Evolutionary conservation across 805 yeast species (phyloP).

Genomic region (Hanseniaspora lachancei): DNA sequence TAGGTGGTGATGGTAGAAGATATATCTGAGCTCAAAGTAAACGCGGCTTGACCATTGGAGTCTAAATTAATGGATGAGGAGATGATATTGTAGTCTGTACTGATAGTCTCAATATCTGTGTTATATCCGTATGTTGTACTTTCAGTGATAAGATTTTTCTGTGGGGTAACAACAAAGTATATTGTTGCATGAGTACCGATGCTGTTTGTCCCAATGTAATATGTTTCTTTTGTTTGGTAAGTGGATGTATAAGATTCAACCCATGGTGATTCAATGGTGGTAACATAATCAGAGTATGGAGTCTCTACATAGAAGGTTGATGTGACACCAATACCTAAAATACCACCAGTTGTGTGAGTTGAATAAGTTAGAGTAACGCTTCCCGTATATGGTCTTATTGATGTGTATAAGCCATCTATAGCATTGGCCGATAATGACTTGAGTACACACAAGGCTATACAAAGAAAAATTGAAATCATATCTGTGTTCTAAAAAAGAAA

Average conservation of each 20-base stretch:
- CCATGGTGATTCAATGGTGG: neutral
- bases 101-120: neutral
- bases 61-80: neutral
- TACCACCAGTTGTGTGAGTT: neutral
- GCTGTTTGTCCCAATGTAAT: conserved; percentile 13
- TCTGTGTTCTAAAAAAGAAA: neutral
- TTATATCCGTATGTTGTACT: neutral
- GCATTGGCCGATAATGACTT: neutral
- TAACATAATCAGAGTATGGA: conserved; percentile 1
- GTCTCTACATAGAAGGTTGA: conserved; percentile 16
- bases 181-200: conserved; percentile 14
- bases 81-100: neutral
- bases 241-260: neutral
- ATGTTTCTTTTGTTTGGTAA: neutral
- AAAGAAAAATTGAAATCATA: neutral
- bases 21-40: neutral
- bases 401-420: neutral
- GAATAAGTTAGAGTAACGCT: neutral
- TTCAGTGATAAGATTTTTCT: neutral
- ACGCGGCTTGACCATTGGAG: neutral
- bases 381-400: neutral
- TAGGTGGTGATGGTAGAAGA: neutral
- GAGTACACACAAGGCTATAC: neutral
- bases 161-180: conserved; percentile 16
- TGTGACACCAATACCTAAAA: neutral